Conservation (phyloP, 306 rosid genomes). For the Styphnolobium japonicum region DNA sequence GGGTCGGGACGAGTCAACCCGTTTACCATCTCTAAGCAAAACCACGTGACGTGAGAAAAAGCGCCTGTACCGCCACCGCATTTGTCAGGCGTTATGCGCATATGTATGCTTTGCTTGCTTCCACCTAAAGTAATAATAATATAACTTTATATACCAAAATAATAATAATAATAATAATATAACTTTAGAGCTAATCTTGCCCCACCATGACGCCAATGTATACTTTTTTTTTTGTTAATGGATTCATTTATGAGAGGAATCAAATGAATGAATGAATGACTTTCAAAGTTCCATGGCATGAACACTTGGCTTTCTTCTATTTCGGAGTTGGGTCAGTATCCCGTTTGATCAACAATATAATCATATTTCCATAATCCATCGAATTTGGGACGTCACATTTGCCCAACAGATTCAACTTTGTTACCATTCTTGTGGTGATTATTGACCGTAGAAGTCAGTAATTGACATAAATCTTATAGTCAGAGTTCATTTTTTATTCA, state of each 20-base stretch:
- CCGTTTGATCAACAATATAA: not conserved
- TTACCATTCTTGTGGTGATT: slow-evolving; percentile 11
- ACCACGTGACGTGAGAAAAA: not conserved
- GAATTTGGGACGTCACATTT: not conserved
- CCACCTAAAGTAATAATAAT: not conserved
- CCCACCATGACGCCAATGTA: not conserved
- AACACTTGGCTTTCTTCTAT: not conserved
- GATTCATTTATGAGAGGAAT: no score
- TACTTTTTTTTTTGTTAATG: no score
- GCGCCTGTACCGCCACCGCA: no score
- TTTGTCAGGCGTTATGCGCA: no score
- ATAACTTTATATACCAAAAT: no score
- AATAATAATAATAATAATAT: no score
- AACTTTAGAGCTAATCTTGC: not conserved
- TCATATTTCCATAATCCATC: not conserved
- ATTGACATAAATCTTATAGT: not conserved
- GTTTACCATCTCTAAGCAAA: no score
- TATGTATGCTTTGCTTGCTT: not conserved
- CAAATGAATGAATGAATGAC: no score
- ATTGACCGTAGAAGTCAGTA: not conserved
- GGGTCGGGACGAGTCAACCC: no score
- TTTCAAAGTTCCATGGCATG: no score
- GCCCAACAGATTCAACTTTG: not conserved
- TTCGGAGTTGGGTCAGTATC: slow-evolving; percentile 1
- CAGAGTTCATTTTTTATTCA: not conserved